Evolutionary conservation across 441 rosid species (phyloP), one percentile per base, ranked within the genome.

Genomic region (Raphanus hybrid): DNA sequence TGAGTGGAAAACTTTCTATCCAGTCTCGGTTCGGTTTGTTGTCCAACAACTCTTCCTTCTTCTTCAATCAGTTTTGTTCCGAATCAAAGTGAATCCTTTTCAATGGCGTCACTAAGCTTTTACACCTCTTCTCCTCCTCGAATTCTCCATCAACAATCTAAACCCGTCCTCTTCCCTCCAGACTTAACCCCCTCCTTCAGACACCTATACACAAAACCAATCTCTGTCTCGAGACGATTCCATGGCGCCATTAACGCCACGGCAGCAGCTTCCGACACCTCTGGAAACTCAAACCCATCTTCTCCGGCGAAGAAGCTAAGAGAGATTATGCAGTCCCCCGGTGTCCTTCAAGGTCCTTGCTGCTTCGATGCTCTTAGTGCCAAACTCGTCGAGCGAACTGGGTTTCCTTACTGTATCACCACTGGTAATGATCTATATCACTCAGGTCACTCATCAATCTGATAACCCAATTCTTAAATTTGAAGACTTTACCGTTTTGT

Each of bases 301-400:
- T 74, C 90, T 18, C 87, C 95, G 8, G 87, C 91, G 15, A 91
- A 81, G 79, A 78, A 83, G 20, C 88, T 94, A 20, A 80, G 98
- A 41, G 74, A 82, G 74, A 76, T 94, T 54, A 84, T 92, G 58
- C 84, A 92, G 18, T 84, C 79, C n/a, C 88, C 99, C 0, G 98
- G 98, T 39, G 77, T 90, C 78, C 97, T 90, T 84, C 97, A 89
- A 59, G 97, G 96, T 37, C 99, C 99, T 0, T 97, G 97, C 73
- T 95, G 98, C 78, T 95, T 89, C 83, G 96, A 95, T 90, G 97
- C 92, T 80, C 96, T 95, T 76, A 91, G 96, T 74, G 98, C 98
- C 72, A 87, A 84, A 85, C 93, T 95, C 54, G 86, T 95, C 45
- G 90, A 92, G 75, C 85, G 82, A 78, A 92, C 99, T 66, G 97